These are phyloP conservation scores for Sugiyamaella qingdaonensis DNA, from an alignment of 805 yeast species.

Conservation along the genomic window DNA sequence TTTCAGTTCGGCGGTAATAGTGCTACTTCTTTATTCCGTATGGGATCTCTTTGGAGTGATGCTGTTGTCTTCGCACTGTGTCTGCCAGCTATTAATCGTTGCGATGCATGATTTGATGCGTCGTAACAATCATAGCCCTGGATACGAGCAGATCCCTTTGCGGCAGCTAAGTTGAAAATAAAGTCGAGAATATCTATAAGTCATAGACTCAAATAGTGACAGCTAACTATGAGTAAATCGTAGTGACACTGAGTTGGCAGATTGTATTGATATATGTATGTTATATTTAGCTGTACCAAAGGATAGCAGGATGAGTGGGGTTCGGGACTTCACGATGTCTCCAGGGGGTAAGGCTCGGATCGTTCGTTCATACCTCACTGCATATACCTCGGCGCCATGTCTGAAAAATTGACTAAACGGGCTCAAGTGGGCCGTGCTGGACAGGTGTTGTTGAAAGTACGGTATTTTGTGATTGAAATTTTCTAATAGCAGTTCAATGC, in stretches of 20 bases:
- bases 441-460: constrained; percentile 12
- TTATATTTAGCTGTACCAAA: too few species aligned
- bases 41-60: constrained; percentile 21
- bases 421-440: constrained; percentile 9
- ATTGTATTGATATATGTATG: too few species aligned
- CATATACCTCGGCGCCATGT: constrained; percentile 5
- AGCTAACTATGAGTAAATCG: too few species aligned
- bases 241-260: too few species aligned
- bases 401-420: constrained; percentile 14
- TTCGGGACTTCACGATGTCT: not conserved
- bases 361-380: not conserved
- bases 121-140: not conserved
- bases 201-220: too few species aligned
- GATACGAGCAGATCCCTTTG: constrained; percentile 3
- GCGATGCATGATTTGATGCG: not conserved
- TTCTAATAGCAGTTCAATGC: constrained; percentile 48
- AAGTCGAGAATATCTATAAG: too few species aligned
- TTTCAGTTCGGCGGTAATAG: constrained; percentile 14
- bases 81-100: not conserved
- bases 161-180: not conserved
- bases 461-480: not conserved
- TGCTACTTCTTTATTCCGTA: constrained; percentile 16
- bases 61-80: not conserved
- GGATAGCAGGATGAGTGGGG: not conserved
- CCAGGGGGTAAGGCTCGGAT: not conserved